Evolutionary conservation across 140 eudicot genomes (phyloP), one percentile per base, ranked within the genome.

Genomic region (Bidens hawaiensis): DNA sequence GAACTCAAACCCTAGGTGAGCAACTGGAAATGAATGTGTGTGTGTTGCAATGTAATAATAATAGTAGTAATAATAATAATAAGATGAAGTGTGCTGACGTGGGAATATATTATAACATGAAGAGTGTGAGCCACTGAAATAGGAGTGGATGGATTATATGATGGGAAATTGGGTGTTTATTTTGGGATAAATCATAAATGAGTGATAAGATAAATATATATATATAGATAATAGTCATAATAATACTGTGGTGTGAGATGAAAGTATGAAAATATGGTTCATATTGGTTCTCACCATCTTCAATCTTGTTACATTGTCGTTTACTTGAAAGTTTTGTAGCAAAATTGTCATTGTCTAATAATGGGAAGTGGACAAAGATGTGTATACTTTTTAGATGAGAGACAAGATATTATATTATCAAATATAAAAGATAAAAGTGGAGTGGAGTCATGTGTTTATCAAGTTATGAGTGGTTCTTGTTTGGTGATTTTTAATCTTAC

Each of bases 171-270:
- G 15, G 67, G 72, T 60, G 34, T 30, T 47, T 51, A 36, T 60
- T 43, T 65, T 33, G 68, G 80, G 88, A 84, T 81, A 81, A 78
- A 72, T 55, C 64, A 13, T 26, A 33, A 14, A 13, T 26, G 42
- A 14, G 66, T 60, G 69, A 34, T 59, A 11, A n/a, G n/a, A n/a
- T n/a, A n/a, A n/a, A n/a, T n/a, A n/a, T n/a, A n/a, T n/a, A n/a
- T n/a, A n/a, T n/a, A n/a, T n/a, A n/a, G n/a, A n/a, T n/a, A n/a
- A n/a, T n/a, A n/a, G n/a, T n/a, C n/a, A n/a, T n/a, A n/a, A n/a
- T n/a, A n/a, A n/a, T n/a, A 67, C 73, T 67, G 94, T 81, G 94
- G 85, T 81, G 78, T 65, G 67, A 78, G 81, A 72, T 81, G 46
- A 78, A 81, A 69, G 63, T 21, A 58, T 14, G 56, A 67, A 63